A percentile compares a stretch with the other conserved stretches of the same genome.
Conservation (phyloP, 2,329 filamentous ascomycete genomes). For the Fusarium luffae region DNA sequence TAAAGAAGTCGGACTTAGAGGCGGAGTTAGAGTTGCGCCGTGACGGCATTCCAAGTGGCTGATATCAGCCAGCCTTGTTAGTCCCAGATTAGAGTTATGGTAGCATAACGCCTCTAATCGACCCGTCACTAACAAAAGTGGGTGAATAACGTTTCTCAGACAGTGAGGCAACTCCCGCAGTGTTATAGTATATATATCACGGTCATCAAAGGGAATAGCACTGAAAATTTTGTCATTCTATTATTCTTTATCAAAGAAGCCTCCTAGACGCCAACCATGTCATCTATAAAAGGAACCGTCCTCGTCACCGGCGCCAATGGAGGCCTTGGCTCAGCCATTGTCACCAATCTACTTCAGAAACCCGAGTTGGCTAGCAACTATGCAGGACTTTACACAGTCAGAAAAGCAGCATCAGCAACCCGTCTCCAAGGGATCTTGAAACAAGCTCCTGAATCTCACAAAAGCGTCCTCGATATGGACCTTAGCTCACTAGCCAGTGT, state of each 20-base stretch:
- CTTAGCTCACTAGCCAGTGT: slow-evolving; percentile 47
- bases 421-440: slow-evolving; percentile 44
- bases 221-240: neutral
- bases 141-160: neutral
- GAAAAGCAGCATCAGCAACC: slow-evolving; percentile 48
- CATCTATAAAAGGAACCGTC: slow-evolving; percentile 46
- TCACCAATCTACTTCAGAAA: slow-evolving; percentile 45
- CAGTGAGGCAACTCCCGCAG: neutral
- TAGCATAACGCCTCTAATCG: neutral
- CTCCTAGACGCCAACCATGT: neutral
- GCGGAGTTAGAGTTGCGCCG: neutral
- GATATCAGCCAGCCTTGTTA: slow-evolving; percentile 42
- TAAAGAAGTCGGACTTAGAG: neutral
- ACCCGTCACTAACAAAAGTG: slow-evolving; percentile 27
- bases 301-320: slow-evolving; percentile 55
- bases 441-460: slow-evolving; percentile 38
- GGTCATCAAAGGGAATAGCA: neutral
- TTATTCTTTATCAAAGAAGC: neutral
- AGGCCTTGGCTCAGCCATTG: slow-evolving; percentile 52
- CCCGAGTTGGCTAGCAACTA: slow-evolving; percentile 48
- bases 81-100: neutral
- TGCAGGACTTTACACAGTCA: slow-evolving; percentile 52
- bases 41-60: slow-evolving; percentile 28
- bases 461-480: slow-evolving; percentile 49
- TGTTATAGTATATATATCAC: slow-evolving; percentile 29